Base-by-base conservation (phyloP, 2,329 filamentous ascomycete genomes). In the Cordyceps militaris region DNA sequence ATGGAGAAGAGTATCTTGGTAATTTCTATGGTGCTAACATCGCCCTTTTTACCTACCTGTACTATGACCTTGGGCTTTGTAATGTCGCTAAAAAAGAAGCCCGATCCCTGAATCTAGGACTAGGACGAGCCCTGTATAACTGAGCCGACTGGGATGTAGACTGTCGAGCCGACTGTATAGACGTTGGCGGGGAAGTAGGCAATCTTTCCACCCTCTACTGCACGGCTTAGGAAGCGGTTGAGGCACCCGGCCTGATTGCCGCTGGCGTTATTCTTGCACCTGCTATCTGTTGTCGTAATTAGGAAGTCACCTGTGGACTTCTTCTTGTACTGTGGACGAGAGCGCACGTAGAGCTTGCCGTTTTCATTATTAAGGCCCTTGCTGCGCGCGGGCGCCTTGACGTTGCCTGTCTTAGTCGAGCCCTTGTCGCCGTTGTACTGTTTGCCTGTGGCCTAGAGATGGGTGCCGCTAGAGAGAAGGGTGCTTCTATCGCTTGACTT, bases 1-100 rank as follows among this genome's bases (percentile, higher is more conserved):
- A 84, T 87, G 60, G 82, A 79, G 65, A 91, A 83, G 57, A 89
- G 77, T 52, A 89, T 69, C 65, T 91, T 87, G 46, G 76, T 80
- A 61, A 90, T 86, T 69, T 91, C 87, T 36, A 89, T 84, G 11
- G 73, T 73, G 54, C 86, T 87, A 28, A 71, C 72, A 51, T 87
- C 80, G 44, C 85, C 85, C 19, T 73, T 69, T 47, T 79, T 67
- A 24, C 87, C 88, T 47, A 91, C 76, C 65, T 86, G 81, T 64
- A 89, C 81, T 63, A 87, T 80, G 4, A 86, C 81, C 58, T 81
- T 76, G 1, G 87, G 88, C 61, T 85, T 81, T 54, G 73, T 69
- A 65, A 79, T 72, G 67, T 89, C 80, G 21, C 69, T 68, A 71
- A 89, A 90, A 58, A 86, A 82, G 56, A 84, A 79, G 64, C 79